Evolutionary conservation across 1,284 basidiomycete species (phyloP).

Genomic region (Cystobasidiaceae sp.): DNA sequence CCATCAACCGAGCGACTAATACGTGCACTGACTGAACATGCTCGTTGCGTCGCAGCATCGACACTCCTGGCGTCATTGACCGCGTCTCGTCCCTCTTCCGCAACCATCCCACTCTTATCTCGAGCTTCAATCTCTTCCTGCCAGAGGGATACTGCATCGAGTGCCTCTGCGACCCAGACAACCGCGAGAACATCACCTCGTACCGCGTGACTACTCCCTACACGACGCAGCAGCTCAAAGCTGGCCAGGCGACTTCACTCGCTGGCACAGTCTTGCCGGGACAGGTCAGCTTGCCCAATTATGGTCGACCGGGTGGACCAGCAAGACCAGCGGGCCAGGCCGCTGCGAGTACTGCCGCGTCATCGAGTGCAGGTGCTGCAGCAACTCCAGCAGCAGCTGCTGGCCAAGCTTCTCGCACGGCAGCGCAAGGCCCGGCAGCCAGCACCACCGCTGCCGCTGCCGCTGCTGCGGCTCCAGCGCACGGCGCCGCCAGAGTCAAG

Average conservation of each 20-base stretch:
- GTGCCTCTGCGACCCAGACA: not conserved
- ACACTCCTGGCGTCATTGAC: constrained; percentile 97
- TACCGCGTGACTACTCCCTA: constrained; percentile 28
- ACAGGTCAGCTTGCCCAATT: no score
- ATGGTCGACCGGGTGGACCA: no score
- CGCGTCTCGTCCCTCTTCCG: constrained; percentile 93
- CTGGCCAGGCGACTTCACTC: constrained; percentile 9
- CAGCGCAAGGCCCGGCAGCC: no score
- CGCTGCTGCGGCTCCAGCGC: not conserved
- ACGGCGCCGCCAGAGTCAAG: not conserved
- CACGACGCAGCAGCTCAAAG: not conserved
- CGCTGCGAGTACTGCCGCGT: no score
- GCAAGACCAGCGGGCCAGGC: no score
- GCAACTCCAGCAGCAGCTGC: no score
- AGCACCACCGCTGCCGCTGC: no score
- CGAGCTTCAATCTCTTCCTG: constrained; percentile 98
- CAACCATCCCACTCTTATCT: constrained; percentile 75
- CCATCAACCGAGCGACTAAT: not conserved
- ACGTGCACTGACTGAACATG: not conserved
- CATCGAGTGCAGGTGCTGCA: no score
- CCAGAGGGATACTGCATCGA: constrained; percentile 54
- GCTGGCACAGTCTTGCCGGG: constrained; percentile 8
- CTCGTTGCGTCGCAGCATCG: constrained; percentile 64
- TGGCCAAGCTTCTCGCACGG: no score
- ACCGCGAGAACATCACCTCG: constrained; percentile 4